Base-by-base conservation (phyloP, 1,139 yeast species). In the Diutina neorugosa region DNA sequence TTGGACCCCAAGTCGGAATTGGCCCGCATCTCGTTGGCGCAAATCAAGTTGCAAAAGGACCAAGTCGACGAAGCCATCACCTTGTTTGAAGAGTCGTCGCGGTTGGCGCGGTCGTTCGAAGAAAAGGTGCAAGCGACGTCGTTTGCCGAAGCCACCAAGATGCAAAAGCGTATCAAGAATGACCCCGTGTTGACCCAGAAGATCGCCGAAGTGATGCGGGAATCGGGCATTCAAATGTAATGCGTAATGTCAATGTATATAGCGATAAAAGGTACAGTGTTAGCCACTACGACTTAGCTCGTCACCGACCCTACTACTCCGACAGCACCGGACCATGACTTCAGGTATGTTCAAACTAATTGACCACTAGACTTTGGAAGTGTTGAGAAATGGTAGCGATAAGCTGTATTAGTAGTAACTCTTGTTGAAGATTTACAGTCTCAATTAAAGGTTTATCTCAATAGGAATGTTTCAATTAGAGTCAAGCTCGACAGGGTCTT, bases 51-150 rank as follows among this genome's bases (percentile, higher is more conserved):
- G 66, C 96, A 90, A 73, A 80, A 79, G 62, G 93, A 88, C 69
- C 78, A 84, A 64, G 81, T 86, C 53, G 86, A 85, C 58, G 93
- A 86, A 59, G 97, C 98, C 40, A 80, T 88, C 61, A 71, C 71
- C 56, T 78, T 85, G 64, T 90, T 91, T 66, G 93, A 87, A 71
- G 87, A 83, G 65, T 85, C 94, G 55, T 83, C 94, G 54, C 78
- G 78, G 56, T 78, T 90, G 61, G 86, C 96, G 43, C 85, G 98
- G 77, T 80, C 88, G 53, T 76, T 81, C 55, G 88, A 85, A 59
- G 98, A 93, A 73, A 86, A 90, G 73, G 76, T 86, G 56, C 97
- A 90, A 73, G 95, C 96, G 54, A 84, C 90, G 58, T 85, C 95
- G 41, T 87, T 88, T 63, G 94, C 95, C 57, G 97, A 89, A 71